Base-by-base conservation (phyloP, 441 rosid species). In the Erysimum cheiri region DNA sequence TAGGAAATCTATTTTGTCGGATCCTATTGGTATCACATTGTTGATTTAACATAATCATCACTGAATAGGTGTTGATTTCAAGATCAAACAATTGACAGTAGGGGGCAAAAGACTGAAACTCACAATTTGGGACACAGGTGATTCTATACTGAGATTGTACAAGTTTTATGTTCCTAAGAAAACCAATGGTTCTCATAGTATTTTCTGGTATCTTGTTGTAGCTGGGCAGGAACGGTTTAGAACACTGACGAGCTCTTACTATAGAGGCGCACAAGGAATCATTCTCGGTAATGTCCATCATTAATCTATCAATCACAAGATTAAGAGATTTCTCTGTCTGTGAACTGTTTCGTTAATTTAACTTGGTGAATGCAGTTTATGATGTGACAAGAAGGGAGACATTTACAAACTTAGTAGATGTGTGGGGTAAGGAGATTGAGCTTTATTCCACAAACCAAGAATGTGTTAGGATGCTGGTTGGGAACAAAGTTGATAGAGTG, bases 91-190 rank as follows among this genome's bases (percentile, higher is more conserved):
- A 73, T 83, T 94, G 35, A 82, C 81, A 43, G 92, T 94, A 0
- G 87, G 82, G 49, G 97, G 89, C 71, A 94, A 88, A 84, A 80
- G 87, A 74, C 73, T 94, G 62, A 94, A 94, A 84, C 89, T 94
- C 61, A 94, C 97, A 41, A 91, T 94, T 63, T 94, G 98, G 98
- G 98, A 94, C 79, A 94, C 98, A 55, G 98, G 97, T 91, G 50
- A 60, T 59, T 53, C 17, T 52, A 9, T 32, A 6, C 13, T 43
- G 4, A n/a, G 33, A 36, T 63, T 13, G 1, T 9, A 15, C 0
- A 52, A 43, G 28, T 6, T 40, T 50, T 26, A 4, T 36, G 26
- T 2, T 69, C n/a, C 0, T 19, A 12, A 33, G 6, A 17, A 63
- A 40, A 31, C 53, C 61, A 5, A 46, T 53, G 35, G 28, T 24